Percentiles rank a stretch among this genome's conserved stretches.
Evolutionary conservation across 2,329 filamentous ascomycete genomes (phyloP).

Genomic region (Epichloe baconii): DNA sequence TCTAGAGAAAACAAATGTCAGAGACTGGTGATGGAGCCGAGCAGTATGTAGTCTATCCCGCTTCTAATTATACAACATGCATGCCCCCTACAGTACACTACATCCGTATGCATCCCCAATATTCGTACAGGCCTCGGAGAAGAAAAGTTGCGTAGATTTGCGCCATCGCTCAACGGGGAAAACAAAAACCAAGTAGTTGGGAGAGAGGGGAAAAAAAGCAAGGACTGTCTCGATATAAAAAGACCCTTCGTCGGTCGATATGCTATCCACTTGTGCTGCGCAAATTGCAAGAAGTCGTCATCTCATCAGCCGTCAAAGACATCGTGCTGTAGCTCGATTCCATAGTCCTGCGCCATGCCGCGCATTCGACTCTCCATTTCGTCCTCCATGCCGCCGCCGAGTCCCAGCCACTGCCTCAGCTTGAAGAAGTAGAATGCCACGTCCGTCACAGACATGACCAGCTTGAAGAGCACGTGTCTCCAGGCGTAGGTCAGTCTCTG

Average conservation of each 20-base stretch:
- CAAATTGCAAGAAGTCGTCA: constrained; percentile 17
- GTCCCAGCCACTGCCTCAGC: constrained; percentile 60
- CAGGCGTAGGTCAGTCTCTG: constrained; percentile 58
- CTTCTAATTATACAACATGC: too few species aligned
- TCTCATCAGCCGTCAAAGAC: constrained; percentile 64
- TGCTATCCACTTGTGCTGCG: too few species aligned
- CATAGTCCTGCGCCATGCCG: constrained; percentile 78
- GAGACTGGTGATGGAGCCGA: too few species aligned
- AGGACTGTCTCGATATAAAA: not conserved
- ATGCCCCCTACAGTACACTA: not conserved
- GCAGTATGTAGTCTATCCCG: too few species aligned
- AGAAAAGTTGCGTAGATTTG: not conserved
- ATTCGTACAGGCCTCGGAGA: not conserved
- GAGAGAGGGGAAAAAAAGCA: not conserved
- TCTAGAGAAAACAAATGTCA: too few species aligned
- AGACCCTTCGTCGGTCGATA: too few species aligned
- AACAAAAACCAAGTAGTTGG: not conserved
- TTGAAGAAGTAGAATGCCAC: constrained; percentile 73
- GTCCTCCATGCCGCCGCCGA: constrained; percentile 83
- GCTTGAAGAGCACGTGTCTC: constrained; percentile 68
- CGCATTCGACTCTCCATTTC: constrained; percentile 82
- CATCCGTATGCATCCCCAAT: not conserved
- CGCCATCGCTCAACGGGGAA: not conserved
- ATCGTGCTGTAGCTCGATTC: constrained; percentile 77
- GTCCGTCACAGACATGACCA: constrained; percentile 65